A percentile compares a stretch with the other conserved stretches of the same genome.
phyloP scores from a whole-genome alignment of 2,329 filamentous ascomycete genomes.

The Colletotrichum neosansevieriae region DNA sequence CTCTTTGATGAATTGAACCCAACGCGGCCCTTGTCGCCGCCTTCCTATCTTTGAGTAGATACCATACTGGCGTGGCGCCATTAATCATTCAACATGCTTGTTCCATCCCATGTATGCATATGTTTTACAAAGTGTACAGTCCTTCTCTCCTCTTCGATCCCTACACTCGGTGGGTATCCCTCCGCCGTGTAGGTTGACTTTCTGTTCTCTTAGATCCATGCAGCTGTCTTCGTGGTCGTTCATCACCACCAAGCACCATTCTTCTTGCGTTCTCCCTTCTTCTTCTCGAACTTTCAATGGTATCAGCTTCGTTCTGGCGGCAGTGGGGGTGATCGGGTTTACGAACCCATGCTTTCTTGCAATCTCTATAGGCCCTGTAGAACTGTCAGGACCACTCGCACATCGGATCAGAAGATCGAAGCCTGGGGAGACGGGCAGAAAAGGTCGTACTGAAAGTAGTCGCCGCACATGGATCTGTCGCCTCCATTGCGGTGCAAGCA shows the following conservation, averaged over 20 bases:
- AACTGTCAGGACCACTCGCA: background rate
- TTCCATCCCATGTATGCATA: slow-evolving; percentile 16
- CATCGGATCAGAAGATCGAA: background rate
- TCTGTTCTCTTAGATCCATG: slow-evolving; percentile 1
- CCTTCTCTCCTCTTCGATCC: background rate
- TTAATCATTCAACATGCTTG: slow-evolving; percentile 24
- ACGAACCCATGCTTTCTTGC: slow-evolving; percentile 92
- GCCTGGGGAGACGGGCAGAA: background rate
- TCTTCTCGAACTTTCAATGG: slow-evolving; percentile 45
- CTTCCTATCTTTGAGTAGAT: background rate
- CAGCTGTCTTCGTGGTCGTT: background rate
- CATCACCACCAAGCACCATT: slow-evolving; percentile 42
- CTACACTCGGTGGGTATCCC: background rate
- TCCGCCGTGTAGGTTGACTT: slow-evolving; percentile 2
- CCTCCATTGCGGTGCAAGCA: slow-evolving; percentile 91
- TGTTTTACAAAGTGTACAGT: slow-evolving; percentile 33
- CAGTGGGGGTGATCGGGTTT: background rate
- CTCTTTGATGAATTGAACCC: background rate
- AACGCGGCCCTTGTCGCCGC: too few species aligned
- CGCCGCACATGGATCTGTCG: slow-evolving; percentile 88
- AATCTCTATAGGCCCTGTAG: slow-evolving; percentile 87
- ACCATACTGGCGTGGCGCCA: background rate
- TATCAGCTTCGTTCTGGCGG: slow-evolving; percentile 6
- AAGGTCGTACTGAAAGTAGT: slow-evolving; percentile 86
- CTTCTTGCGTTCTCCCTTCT: slow-evolving; percentile 45